These are phyloP conservation scores for Cryptococcus amylolentus DNA, from an alignment of 1,284 basidiomycete species.

Conservation along the genomic window DNA sequence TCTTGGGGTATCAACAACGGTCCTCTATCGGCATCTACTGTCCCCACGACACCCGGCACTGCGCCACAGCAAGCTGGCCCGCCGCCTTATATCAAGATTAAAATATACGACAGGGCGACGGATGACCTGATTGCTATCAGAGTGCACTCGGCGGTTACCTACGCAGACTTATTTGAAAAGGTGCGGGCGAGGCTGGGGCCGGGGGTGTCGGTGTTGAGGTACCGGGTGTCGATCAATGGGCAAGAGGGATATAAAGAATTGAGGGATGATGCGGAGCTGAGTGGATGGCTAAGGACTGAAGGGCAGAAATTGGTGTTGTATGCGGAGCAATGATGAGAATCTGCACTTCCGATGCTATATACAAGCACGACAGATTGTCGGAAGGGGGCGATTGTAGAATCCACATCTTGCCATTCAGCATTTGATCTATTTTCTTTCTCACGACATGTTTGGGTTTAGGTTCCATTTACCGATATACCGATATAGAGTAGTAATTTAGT, in stretches of 20 bases:
- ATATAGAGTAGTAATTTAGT: background rate
- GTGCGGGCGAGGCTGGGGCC: conserved; percentile 78
- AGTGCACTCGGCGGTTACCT: conserved; percentile 89
- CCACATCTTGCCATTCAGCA: background rate
- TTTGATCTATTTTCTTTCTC: background rate
- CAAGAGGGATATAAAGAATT: conserved; percentile 59
- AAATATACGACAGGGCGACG: conserved; percentile 86
- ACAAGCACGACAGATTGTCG: background rate
- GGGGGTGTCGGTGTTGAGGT: conserved; percentile 67
- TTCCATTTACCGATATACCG: background rate
- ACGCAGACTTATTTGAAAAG: conserved; percentile 82
- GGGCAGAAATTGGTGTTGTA: conserved; percentile 81
- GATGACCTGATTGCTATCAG: conserved; percentile 95
- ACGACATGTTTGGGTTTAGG: background rate
- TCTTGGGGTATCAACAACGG: conserved; percentile 23
- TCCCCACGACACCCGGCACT: conserved; percentile 7
- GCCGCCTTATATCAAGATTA: conserved; percentile 91
- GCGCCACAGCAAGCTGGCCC: conserved; percentile 45
- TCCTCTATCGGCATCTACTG: background rate
- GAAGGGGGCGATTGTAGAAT: background rate
- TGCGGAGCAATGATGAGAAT: conserved; percentile 53
- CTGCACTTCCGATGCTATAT: background rate
- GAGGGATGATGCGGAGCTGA: conserved; percentile 66
- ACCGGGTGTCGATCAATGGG: conserved; percentile 62
- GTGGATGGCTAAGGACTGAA: conserved; percentile 74